A percentile compares a stretch with the other conserved stretches of the same genome.
Evolutionary conservation across 352 stramenopile species (phyloP).

Genomic region (Achlya hypogyna): DNA sequence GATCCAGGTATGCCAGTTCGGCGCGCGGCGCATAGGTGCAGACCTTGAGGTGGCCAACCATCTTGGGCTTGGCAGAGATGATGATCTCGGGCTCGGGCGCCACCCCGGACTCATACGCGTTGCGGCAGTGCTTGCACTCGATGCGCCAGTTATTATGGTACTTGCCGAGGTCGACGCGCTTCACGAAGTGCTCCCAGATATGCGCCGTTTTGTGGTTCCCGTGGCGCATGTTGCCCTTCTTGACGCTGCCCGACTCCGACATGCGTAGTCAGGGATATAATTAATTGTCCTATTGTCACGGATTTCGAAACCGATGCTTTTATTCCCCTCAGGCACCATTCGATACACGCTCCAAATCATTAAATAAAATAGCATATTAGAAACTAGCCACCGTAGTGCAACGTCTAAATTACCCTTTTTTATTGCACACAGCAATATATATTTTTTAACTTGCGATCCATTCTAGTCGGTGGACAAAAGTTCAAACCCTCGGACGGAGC

Average conservation of each 20-base stretch:
- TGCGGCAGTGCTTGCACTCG: constrained; percentile 10
- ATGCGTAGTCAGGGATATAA: background rate
- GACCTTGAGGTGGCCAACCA: background rate
- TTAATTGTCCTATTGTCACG: background rate
- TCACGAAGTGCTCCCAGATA: constrained; percentile 18
- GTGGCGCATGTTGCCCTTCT: background rate
- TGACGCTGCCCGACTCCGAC: background rate
- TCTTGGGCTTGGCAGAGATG: constrained; percentile 18
- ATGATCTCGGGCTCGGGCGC: background rate
- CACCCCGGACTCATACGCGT: background rate
- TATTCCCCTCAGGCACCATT: too few relatives aligned
- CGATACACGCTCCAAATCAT: too few relatives aligned
- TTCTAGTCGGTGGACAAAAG: too few relatives aligned
- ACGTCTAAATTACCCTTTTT: too few relatives aligned
- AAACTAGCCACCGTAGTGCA: too few relatives aligned
- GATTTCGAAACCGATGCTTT: background rate
- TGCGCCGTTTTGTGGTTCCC: constrained; percentile 17
- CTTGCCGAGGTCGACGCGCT: constrained; percentile 16
- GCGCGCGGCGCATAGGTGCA: background rate
- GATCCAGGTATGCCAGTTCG: background rate
- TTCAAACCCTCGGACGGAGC: too few relatives aligned
- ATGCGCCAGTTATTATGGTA: constrained; percentile 19
- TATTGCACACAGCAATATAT: too few relatives aligned
- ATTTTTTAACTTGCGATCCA: too few relatives aligned
- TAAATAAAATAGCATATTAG: too few relatives aligned